phyloP scores from a whole-genome alignment of 805 yeast species.

The Pichia heedii region DNA sequence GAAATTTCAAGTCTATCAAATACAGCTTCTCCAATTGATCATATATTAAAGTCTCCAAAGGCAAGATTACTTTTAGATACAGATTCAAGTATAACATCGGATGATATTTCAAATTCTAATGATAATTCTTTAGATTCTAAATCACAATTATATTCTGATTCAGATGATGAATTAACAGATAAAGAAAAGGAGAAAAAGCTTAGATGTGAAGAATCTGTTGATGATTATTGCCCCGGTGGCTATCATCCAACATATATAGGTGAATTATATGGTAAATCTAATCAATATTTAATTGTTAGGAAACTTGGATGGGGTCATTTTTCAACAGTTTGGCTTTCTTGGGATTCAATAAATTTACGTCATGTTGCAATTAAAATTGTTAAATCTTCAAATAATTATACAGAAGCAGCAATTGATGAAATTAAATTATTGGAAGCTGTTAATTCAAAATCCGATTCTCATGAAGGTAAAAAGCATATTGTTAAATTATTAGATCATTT shows the following conservation, averaged over 20 bases:
- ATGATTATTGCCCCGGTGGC: constrained; percentile 52
- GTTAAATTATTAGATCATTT: constrained; percentile 49
- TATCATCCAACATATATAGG: constrained; percentile 55
- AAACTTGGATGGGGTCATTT: constrained; percentile 70
- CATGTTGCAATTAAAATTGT: constrained; percentile 61
- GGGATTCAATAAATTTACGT: constrained; percentile 26
- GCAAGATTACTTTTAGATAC: not conserved
- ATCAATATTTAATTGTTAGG: constrained; percentile 39
- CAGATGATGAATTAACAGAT: constrained; percentile 18
- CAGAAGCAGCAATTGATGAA: constrained; percentile 61
- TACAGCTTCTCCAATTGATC: not conserved
- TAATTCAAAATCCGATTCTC: constrained; percentile 25
- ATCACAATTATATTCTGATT: constrained; percentile 6
- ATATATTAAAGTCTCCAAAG: not conserved
- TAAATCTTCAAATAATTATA: constrained; percentile 41
- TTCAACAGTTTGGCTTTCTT: constrained; percentile 63
- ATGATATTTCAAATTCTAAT: no score
- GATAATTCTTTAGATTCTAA: not conserved
- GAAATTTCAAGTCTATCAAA: not conserved
- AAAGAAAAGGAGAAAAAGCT: constrained; percentile 19
- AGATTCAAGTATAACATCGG: not conserved
- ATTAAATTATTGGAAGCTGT: constrained; percentile 37
- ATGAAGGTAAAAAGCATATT: constrained; percentile 44
- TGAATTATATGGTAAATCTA: constrained; percentile 39
- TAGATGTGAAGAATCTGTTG: constrained; percentile 39